Evolutionary conservation across 2,329 filamentous ascomycete genomes (phyloP), one percentile per base, ranked within the genome.

Genomic region (Botryotinia calthae): DNA sequence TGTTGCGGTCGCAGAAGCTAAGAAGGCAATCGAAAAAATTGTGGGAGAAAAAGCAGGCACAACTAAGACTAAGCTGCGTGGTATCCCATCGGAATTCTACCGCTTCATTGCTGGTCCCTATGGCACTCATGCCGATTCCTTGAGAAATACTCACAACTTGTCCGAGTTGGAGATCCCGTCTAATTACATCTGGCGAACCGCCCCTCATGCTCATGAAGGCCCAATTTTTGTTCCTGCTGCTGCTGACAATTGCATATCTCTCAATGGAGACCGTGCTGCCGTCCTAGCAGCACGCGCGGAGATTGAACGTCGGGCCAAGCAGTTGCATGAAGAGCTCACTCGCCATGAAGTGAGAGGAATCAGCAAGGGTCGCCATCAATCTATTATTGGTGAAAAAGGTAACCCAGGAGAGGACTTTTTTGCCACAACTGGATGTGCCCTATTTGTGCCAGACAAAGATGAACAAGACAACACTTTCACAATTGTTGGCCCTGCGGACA

Each of bases 11-110:
- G 92, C 93, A 76, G 89, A 94, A 82, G 96, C 96, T 72, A 90
- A 90, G 74, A 90, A 93, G 73, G 91, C 93, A 78, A 96, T 99
- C 79, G 87, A 93, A 79, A 91, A 91, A 79, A 98, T 98, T 81
- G 94, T 93, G 72, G 92, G 91, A 78, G 94, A 98, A 82, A 91
- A 94, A 75, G 90, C 93, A 70, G 91, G 93, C 72, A 95, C 91
- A 77, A 88, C 95, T 80, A 96, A 89, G 83, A 87, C 94, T 73
- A 93, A 93, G 78, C 83, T 99, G 76, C 93, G 91, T 82, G 90
- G 91, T 66, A 91, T 99, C 74, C 95, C 96, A 12, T 89, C 94
- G 40, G 94, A 97, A 81, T 97, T 96, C 82, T 99, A 96, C 83
- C 95, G 95, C 70, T 99, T 99, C 85, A 91, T 99, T 82, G 91